A percentile compares a stretch with the other conserved stretches of the same genome.
These are phyloP conservation scores for Lasiodiplodia hormozganensis DNA, from an alignment of 2,329 filamentous ascomycete genomes.

Conservation along the genomic window DNA sequence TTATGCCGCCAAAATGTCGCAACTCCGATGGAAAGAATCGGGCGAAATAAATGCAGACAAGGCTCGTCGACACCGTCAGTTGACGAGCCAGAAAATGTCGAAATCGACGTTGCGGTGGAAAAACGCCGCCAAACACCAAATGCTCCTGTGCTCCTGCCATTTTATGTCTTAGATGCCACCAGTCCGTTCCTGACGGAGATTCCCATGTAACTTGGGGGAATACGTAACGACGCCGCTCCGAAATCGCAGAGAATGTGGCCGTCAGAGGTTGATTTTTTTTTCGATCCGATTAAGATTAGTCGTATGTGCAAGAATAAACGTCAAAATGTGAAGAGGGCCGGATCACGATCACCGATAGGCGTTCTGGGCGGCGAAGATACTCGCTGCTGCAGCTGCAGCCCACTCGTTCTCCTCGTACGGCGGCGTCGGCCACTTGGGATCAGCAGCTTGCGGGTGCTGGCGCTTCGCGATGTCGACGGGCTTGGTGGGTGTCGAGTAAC, in stretches of 20 bases:
- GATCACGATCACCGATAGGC: conserved; percentile 38
- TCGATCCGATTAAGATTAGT: conserved; percentile 30
- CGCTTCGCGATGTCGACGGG: conserved; percentile 73
- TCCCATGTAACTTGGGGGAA: conserved; percentile 4
- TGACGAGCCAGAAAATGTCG: conserved; percentile 21
- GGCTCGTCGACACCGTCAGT: conserved; percentile 1
- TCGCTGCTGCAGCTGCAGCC: conserved; percentile 81
- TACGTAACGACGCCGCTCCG: conserved; percentile 26
- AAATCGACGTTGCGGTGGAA: conserved; percentile 21
- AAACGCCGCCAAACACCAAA: conserved; percentile 28
- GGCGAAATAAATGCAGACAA: conserved; percentile 21
- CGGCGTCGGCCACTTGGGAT: conserved; percentile 88
- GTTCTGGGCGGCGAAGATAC: conserved; percentile 57
- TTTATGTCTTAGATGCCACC: conserved; percentile 23
- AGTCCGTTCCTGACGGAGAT: conserved; percentile 29
- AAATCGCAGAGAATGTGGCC: conserved; percentile 24
- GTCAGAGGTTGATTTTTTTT: conserved; percentile 21
- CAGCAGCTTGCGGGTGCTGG: conserved; percentile 50
- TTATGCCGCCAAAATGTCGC: conserved; percentile 27
- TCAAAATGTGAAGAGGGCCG: conserved; percentile 17
- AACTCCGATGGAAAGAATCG: conserved; percentile 19
- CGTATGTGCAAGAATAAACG: conserved; percentile 28
- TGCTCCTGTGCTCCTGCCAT: conserved; percentile 27
- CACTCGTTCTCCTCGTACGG: conserved; percentile 95
- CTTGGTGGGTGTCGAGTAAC: conserved; percentile 69